Conservation (phyloP, 371 early-diverging fungal species). For the Furculomyces boomerangus region DNA sequence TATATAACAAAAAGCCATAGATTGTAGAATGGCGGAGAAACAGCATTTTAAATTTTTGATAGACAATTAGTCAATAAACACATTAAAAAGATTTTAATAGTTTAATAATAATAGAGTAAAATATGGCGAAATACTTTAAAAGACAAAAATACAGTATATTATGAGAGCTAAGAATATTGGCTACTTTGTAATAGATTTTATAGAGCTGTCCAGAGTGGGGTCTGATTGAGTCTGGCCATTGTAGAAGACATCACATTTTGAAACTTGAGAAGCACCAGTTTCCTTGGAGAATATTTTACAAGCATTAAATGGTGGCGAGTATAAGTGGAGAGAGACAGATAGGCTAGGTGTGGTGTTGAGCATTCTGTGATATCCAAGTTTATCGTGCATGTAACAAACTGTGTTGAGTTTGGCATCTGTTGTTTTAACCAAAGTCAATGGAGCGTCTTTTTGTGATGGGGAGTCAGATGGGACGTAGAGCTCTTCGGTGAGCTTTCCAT, state of each 20-base stretch:
- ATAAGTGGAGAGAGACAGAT: constrained; percentile 79
- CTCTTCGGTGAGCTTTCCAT: constrained; percentile 65
- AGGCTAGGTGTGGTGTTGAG: constrained; percentile 39
- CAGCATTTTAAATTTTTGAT: no score
- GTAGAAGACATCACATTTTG: no score
- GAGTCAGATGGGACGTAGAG: constrained; percentile 29
- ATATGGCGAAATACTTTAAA: no score
- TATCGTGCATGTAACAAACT: constrained; percentile 82
- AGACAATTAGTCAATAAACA: no score
- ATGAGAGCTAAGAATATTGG: no score
- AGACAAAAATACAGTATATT: no score
- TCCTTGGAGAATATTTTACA: constrained; percentile 70
- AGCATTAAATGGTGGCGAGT: constrained; percentile 72
- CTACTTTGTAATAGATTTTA: no score
- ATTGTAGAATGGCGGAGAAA: no score
- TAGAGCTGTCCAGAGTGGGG: no score
- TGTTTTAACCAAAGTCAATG: neutral
- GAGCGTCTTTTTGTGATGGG: neutral
- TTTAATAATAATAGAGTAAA: no score
- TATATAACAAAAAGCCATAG: constrained; percentile 13
- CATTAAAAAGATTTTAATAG: no score
- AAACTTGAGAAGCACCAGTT: constrained; percentile 30
- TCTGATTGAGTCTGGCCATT: no score
- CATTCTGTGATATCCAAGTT: constrained; percentile 75
- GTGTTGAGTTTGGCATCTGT: constrained; percentile 29